phyloP scores from a whole-genome alignment of 257 asterid species.

The Ehretia macrophylla region DNA sequence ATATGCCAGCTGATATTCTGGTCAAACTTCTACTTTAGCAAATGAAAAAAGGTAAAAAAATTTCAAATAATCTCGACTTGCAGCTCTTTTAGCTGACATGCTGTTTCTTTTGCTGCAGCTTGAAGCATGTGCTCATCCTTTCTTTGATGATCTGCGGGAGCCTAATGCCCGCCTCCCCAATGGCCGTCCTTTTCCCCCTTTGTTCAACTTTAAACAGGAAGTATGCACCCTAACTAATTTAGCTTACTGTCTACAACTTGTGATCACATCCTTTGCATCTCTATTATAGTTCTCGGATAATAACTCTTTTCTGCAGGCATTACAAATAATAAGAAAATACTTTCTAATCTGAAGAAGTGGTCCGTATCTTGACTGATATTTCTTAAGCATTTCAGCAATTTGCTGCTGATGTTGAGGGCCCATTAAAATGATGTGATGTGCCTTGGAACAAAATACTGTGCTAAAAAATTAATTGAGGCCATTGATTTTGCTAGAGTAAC shows the following conservation, averaged over 20 bases:
- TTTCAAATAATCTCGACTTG: background rate
- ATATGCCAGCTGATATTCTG: background rate
- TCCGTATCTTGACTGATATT: background rate
- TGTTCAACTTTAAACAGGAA: constrained; percentile 54
- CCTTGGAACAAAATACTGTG: too few species aligned
- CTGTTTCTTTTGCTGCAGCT: constrained; percentile 34
- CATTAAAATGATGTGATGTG: too few species aligned
- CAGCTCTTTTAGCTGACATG: background rate
- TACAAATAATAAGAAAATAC: background rate
- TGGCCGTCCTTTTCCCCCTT: constrained; percentile 62
- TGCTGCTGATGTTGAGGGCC: too few species aligned
- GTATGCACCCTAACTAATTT: background rate
- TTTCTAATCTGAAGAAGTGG: background rate
- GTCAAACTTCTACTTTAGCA: background rate
- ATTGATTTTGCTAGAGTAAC: too few species aligned
- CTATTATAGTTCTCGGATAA: background rate
- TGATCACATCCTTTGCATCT: background rate
- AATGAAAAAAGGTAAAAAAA: background rate
- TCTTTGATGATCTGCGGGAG: constrained; percentile 67
- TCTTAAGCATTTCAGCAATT: too few species aligned
- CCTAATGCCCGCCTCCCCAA: constrained; percentile 62
- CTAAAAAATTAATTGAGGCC: too few species aligned
- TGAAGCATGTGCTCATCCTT: constrained; percentile 63
- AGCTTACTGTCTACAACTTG: background rate
- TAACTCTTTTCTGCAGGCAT: background rate